These are phyloP conservation scores for Sanguinoderma infundibulare DNA, from an alignment of 1,284 basidiomycete genomes.

Conservation along the genomic window DNA sequence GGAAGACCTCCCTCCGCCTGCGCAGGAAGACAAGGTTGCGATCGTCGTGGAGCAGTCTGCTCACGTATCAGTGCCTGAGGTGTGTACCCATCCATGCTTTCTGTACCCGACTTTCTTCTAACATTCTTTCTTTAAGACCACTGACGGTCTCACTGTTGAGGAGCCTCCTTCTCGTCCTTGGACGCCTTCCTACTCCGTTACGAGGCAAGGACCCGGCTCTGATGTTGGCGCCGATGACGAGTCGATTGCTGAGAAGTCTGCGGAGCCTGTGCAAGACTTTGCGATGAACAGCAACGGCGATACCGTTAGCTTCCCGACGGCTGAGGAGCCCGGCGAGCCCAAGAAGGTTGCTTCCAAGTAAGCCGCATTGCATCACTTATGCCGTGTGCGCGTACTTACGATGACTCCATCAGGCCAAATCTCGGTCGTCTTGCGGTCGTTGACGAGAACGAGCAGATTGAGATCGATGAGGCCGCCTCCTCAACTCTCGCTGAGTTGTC, in stretches of 20 bases:
- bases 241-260: conserved; percentile 5
- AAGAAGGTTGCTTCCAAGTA: conserved; percentile 35
- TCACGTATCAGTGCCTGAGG: neutral
- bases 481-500: conserved; percentile 25
- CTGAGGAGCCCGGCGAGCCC: conserved; percentile 8
- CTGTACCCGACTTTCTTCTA: neutral
- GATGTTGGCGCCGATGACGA: conserved; percentile 17
- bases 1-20: conserved; percentile 11
- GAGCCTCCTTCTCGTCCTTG: conserved; percentile 27
- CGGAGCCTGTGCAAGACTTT: neutral
- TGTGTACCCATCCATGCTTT: neutral
- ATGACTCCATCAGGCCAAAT: conserved; percentile 29
- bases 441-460: conserved; percentile 30
- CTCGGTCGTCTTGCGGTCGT: conserved; percentile 32
- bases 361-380: conserved; percentile 14
- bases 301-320: conserved; percentile 31
- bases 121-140: neutral
- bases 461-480: conserved; percentile 16
- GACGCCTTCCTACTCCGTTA: conserved; percentile 36
- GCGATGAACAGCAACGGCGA: conserved; percentile 23
- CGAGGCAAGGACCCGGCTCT: conserved; percentile 38
- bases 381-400: conserved; percentile 1
- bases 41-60: conserved; percentile 19
- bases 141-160: neutral
- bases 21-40: conserved; percentile 8